A percentile compares a stretch with the other conserved stretches of the same genome.
phyloP scores from a whole-genome alignment of 2,329 filamentous ascomycete species.

The Colletotrichum aenigma region DNA sequence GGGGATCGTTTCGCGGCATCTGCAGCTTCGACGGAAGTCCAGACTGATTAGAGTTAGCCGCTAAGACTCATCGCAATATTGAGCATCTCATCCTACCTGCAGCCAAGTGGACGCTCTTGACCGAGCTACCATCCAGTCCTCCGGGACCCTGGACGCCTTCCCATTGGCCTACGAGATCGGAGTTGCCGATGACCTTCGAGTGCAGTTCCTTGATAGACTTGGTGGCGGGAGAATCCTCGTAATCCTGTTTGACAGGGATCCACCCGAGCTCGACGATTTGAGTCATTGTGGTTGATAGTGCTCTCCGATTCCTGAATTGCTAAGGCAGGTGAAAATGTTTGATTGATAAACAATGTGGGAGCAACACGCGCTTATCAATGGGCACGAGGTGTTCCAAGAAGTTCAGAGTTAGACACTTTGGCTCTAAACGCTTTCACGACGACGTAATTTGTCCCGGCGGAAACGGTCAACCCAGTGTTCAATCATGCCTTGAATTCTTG shows the following conservation, averaged over 20 bases:
- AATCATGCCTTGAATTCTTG: not conserved
- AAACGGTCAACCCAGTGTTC: not conserved
- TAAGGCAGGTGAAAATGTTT: not conserved
- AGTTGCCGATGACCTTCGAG: not conserved
- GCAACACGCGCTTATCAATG: not conserved
- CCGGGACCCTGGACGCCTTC: not conserved
- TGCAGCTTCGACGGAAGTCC: not conserved
- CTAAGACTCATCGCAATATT: accelerated
- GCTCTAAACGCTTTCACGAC: not conserved
- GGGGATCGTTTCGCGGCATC: not conserved
- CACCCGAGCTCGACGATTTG: not conserved
- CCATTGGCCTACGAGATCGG: not conserved
- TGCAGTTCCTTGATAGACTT: not conserved
- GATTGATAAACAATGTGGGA: not conserved
- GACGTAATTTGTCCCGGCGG: not conserved
- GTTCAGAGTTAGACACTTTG: not conserved
- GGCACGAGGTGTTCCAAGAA: too few species aligned
- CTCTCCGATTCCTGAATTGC: not conserved
- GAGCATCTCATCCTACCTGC: not conserved
- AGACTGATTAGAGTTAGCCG: not conserved
- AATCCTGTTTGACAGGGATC: not conserved
- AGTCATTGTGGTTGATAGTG: not conserved
- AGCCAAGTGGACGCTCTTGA: not conserved
- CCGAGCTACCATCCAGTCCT: not conserved
- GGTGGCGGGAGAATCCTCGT: not conserved